Conservation (phyloP, 768 basidiomycete species). For the Mycena haematopus region DNA sequence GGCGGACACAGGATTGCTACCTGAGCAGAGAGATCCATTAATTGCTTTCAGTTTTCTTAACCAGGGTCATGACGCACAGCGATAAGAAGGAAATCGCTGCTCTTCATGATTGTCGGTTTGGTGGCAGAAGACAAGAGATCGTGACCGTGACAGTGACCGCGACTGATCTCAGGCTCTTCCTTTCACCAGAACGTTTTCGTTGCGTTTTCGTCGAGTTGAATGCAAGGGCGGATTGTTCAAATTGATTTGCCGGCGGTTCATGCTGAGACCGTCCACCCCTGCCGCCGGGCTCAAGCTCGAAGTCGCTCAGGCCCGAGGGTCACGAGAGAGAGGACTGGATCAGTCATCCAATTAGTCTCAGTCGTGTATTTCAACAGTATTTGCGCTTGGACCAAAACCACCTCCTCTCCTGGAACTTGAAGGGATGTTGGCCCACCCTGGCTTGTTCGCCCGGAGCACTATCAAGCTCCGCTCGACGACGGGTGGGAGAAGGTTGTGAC, state of each 20-base stretch:
- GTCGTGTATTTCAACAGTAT: neutral
- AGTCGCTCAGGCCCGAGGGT: neutral
- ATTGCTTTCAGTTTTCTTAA: neutral
- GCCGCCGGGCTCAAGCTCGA: constrained; percentile 4
- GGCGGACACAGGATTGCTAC: constrained; percentile 63
- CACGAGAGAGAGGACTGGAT: neutral
- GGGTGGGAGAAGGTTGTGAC: constrained; percentile 61
- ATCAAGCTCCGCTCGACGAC: constrained; percentile 53
- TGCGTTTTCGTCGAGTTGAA: too few relatives aligned
- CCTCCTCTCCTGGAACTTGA: too few relatives aligned
- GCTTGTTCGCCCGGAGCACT: constrained; percentile 63
- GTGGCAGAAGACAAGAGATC: neutral
- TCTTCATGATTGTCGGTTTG: constrained; percentile 33
- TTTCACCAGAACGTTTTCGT: too few relatives aligned
- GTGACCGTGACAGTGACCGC: neutral
- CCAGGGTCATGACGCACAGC: constrained; percentile 43
- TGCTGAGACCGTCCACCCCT: too few relatives aligned
- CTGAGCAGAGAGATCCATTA: constrained; percentile 34
- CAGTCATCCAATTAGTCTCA: constrained; percentile 12
- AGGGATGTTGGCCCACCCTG: constrained; percentile 65
- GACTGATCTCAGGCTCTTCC: neutral
- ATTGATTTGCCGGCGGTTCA: too few relatives aligned
- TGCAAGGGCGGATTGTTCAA: too few relatives aligned
- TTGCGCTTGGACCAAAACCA: too few relatives aligned
- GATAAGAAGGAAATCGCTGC: constrained; percentile 61